Evolutionary conservation across 352 stramenopile genomes (phyloP), one percentile per base, ranked within the genome.

Genomic region (Phytophthora syringae): DNA sequence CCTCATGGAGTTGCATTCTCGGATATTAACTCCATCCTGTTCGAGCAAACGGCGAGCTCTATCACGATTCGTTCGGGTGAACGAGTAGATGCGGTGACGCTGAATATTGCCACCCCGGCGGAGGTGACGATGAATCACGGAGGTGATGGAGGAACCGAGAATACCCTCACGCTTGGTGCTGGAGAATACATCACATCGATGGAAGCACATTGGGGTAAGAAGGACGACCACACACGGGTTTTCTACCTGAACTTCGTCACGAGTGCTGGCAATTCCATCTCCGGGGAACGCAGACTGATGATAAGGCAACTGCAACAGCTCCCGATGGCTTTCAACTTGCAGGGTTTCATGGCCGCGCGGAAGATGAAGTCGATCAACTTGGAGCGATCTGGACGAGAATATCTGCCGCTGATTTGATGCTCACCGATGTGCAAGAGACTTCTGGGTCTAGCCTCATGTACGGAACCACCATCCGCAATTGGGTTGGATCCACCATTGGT

Each of bases 321-420:
- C 64, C 64, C 2, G 51, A 67, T 18, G 64, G 64, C 0, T 72
- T 67, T 42, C 64, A 67, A 16, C 51, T 72, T 7, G 51, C 36
- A 21, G 64, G 64, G 0, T 72, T 72, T 34, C 62, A 63, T 16
- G 64, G 64, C 10, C 64, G 57, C 7, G 64, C 57, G 2, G 64
- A 58, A 44, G 64, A 67, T 16, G 64, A 72, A 49, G 64, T 72
- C n/a, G 64, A 72, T 20, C 64, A 67, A n/a, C 39, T 72, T 6
- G 64, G 64, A 20, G 57, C 24, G n/a, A 72, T 72, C 25, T 72
- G 64, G 64, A 72, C 64, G n/a, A 56, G 64, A 21, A 72, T 67
- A 24, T 63, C 57, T 3, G 64, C 57, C 1, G 55, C 13, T 2
- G 55, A 66, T 48, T 15, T 70, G 18, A 28, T 36, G 7, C 55